Base-by-base conservation (phyloP, 1,139 yeast species). In the Candida sp. region DNA sequence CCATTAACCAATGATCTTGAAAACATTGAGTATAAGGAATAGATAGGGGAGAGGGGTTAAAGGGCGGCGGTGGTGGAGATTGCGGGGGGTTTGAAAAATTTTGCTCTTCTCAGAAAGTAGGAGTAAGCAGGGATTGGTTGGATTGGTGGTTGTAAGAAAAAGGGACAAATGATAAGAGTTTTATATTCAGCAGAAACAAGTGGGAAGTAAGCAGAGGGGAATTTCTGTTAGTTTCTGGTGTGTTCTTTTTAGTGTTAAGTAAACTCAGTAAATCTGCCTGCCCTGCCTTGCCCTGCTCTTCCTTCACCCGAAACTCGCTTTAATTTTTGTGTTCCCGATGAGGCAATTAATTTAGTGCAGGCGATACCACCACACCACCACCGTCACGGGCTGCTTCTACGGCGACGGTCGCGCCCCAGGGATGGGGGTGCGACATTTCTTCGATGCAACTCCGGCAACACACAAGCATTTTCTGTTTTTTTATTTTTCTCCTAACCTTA, bases 1-100 rank as follows among this genome's bases (percentile, higher is more conserved):
- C 42, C 23, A 22, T 37, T 37, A 48, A 48, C 32, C 51, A 54
- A 44, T 46, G 44, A 39, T 34, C 44, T 46, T 9, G 49, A 41
- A 40, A 44, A 44, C 47, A 44, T 44, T 26, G 43, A 7, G 28
- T 17, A 26, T 26, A 42, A 48, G 44, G 47, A 50, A 46, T 33
- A 33, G 42, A 39, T 26, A 39, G 22, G n/a, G n/a, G 9, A n/a
- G 37, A 17, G 26, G 23, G 40, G 25, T 30, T 27, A 22, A 37
- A 17, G n/a, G 23, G 25, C 25, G 25, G n/a, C 32, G 17, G 31
- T 2, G 17, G 12, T 8, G 37, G 11, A 33, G 17, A 7, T 33
- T 11, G 12, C 8, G 17, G 22, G 7, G 12, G 22, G 22, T 9
- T n/a, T 26, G 32, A 27, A n/a, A 25, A 17, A 17, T 17, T 17